Conservation (phyloP, 768 basidiomycete species). For the button mushroom (Agaricus bisporus) region DNA sequence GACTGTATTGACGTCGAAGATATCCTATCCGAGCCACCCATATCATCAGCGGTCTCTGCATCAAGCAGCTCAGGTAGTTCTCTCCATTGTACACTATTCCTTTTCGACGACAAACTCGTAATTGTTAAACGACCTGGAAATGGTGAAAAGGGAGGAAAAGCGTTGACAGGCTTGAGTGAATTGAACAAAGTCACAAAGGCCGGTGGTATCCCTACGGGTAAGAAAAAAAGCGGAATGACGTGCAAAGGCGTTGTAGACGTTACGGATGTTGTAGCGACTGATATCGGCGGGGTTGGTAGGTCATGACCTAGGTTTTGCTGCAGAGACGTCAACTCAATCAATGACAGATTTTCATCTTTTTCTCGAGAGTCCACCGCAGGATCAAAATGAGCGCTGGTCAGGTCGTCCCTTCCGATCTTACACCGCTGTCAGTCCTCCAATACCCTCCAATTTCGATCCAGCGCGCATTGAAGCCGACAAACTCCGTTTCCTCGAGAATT, state of each 20-base stretch:
- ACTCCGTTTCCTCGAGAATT: conserved; percentile 76
- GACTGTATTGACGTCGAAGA: conserved; percentile 96
- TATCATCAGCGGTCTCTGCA: conserved; percentile 38
- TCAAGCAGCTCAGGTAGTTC: conserved; percentile 35
- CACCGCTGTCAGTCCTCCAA: conserved; percentile 72
- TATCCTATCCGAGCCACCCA: conserved; percentile 43
- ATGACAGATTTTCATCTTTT: conserved; percentile 75
- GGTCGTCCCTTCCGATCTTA: conserved; percentile 79
- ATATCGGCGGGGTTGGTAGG: conserved; percentile 81
- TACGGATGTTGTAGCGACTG: conserved; percentile 76
- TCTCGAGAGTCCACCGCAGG: conserved; percentile 75
- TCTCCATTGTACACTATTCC: conserved; percentile 82
- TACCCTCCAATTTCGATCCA: conserved; percentile 61
- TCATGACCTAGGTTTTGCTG: conserved; percentile 8
- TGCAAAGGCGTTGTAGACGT: conserved; percentile 85
- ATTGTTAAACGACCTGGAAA: conserved; percentile 81
- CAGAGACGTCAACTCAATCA: background rate
- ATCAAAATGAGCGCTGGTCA: conserved; percentile 83
- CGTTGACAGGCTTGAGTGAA: conserved; percentile 71
- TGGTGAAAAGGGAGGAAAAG: conserved; percentile 68
- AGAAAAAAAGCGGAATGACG: conserved; percentile 76
- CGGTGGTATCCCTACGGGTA: conserved; percentile 52
- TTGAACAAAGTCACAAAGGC: conserved; percentile 66
- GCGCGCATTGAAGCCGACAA: conserved; percentile 61
- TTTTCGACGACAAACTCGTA: conserved; percentile 93